Conservation (phyloP, 257 asterid species). For the Nicotiana obtusifolia region DNA sequence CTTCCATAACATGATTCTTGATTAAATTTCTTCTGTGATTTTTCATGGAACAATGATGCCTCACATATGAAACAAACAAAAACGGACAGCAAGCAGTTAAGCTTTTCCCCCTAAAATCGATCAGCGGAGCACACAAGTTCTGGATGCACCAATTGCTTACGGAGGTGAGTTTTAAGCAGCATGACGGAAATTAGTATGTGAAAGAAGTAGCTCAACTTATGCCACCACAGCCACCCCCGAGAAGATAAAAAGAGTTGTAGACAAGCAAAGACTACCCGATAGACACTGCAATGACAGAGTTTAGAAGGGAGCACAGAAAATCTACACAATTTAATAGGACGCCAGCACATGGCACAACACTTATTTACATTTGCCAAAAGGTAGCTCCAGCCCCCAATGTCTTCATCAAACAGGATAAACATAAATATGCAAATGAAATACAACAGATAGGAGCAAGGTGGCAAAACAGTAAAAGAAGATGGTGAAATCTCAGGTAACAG, state of each 20-base stretch:
- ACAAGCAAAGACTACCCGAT: background rate
- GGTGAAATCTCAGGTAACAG: background rate
- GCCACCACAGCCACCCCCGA: background rate
- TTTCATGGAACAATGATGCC: background rate
- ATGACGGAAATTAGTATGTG: background rate
- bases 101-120: background rate
- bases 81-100: background rate
- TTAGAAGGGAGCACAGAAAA: background rate
- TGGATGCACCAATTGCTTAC: background rate
- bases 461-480: background rate
- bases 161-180: background rate
- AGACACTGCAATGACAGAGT: background rate
- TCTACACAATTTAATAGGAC: background rate
- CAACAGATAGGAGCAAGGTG: background rate
- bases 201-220: background rate
- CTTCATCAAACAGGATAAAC: background rate
- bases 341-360: background rate
- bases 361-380: background rate
- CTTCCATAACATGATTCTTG: background rate
- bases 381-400: background rate
- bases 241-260: background rate
- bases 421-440: background rate
- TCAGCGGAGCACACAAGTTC: background rate
- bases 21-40: background rate
- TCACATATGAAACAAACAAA: background rate